These are phyloP conservation scores for Aspergillus nomiae DNA, from an alignment of 2,329 filamentous ascomycete species.

Conservation along the genomic window DNA sequence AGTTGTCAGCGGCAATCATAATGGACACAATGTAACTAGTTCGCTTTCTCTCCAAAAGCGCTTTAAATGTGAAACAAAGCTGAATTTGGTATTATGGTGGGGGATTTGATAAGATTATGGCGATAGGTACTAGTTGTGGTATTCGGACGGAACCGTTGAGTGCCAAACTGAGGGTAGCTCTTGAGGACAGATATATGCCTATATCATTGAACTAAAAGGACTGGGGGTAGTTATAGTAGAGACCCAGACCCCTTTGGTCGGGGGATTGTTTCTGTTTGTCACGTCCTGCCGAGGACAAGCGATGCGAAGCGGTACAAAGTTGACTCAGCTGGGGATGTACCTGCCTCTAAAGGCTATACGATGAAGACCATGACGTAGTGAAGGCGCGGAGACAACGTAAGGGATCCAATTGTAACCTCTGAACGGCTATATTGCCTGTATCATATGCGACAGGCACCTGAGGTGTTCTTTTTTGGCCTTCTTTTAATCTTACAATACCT, in stretches of 20 bases:
- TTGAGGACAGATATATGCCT: neutral
- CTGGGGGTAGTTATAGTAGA: conserved; percentile 1
- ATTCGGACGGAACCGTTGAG: neutral
- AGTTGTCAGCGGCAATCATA: conserved; percentile 41
- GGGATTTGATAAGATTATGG: neutral
- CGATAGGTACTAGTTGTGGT: neutral
- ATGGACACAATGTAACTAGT: conserved; percentile 8
- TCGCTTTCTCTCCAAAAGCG: neutral
- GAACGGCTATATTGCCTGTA: neutral
- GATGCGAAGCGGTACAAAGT: conserved; percentile 32
- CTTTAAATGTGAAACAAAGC: neutral
- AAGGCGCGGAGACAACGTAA: neutral
- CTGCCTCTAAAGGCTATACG: conserved; percentile 17
- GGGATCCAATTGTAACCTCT: conserved; percentile 1
- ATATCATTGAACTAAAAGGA: neutral
- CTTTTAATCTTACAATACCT: conserved; percentile 2
- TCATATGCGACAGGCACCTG: conserved; percentile 3
- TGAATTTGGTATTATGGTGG: too few relatives aligned
- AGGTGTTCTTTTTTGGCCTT: neutral
- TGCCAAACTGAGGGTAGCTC: neutral
- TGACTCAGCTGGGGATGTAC: conserved; percentile 16
- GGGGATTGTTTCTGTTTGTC: conserved; percentile 31
- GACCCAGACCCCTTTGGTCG: conserved; percentile 13
- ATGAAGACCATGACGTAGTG: conserved; percentile 9
- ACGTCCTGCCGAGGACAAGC: conserved; percentile 33